Percentiles rank a stretch among this genome's conserved stretches.
Conservation (phyloP, 495 filamentous ascomycete genomes). For the Hypoxylon intermedium region DNA sequence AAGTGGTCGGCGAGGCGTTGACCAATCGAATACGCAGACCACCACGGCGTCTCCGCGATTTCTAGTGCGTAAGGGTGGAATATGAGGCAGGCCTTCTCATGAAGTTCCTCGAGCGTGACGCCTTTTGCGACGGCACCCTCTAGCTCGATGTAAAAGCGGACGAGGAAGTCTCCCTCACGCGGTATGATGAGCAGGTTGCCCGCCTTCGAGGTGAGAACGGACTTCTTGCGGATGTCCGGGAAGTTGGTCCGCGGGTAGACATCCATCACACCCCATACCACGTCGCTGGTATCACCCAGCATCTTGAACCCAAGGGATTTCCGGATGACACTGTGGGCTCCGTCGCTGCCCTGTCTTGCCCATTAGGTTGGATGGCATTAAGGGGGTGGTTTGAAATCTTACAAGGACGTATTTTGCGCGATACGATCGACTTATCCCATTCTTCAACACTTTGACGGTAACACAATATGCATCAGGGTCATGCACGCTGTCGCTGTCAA, state of each 20-base stretch:
- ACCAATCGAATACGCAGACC: slow-evolving; percentile 70
- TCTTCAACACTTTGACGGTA: slow-evolving; percentile 58
- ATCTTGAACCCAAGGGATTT: slow-evolving; percentile 72
- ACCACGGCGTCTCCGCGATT: slow-evolving; percentile 60
- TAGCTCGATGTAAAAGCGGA: slow-evolving; percentile 69
- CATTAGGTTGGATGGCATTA: slow-evolving; percentile 8
- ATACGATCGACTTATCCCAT: slow-evolving; percentile 60
- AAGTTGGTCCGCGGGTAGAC: slow-evolving; percentile 76
- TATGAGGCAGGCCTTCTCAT: slow-evolving; percentile 63
- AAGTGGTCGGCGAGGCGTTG: slow-evolving; percentile 66
- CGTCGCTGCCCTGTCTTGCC: slow-evolving; percentile 70
- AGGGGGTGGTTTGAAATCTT: slow-evolving; percentile 39
- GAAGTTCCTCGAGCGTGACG: slow-evolving; percentile 64
- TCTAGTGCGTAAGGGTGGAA: slow-evolving; percentile 59
- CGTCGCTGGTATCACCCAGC: slow-evolving; percentile 76
- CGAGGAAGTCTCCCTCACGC: slow-evolving; percentile 67
- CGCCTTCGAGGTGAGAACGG: slow-evolving; percentile 58
- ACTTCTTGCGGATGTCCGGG: slow-evolving; percentile 72
- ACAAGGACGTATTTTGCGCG: slow-evolving; percentile 74
- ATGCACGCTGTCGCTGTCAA: slow-evolving; percentile 52
- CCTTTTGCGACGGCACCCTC: slow-evolving; percentile 37
- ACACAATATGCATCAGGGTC: slow-evolving; percentile 61
- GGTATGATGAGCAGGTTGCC: slow-evolving; percentile 70
- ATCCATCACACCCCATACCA: slow-evolving; percentile 78
- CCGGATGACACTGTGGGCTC: slow-evolving; percentile 74